Conservation (phyloP, 495 filamentous ascomycete genomes). For the Acidiella bohemica region DNA sequence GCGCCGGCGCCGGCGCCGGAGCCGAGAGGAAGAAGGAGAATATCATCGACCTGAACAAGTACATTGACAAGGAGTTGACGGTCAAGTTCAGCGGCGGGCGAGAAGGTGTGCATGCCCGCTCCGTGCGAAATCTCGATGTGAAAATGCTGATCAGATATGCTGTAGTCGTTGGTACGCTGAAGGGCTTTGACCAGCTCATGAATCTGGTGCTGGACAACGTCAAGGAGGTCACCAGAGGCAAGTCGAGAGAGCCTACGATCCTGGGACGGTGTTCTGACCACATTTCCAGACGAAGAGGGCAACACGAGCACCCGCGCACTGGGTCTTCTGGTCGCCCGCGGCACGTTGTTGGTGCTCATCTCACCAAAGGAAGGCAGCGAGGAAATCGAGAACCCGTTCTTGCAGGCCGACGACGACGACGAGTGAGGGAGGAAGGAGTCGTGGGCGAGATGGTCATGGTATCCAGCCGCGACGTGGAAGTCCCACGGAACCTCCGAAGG, state of each 20-base stretch:
- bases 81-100: conserved; percentile 95
- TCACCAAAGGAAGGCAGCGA: conserved; percentile 89
- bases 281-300: conserved; percentile 68
- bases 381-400: conserved; percentile 88
- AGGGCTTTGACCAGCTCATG: conserved; percentile 95
- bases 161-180: conserved; percentile 72
- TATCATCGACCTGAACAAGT: conserved; percentile 86
- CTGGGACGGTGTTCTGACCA: conserved; percentile 6
- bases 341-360: conserved; percentile 82
- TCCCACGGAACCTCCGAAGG: too few relatives aligned
- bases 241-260: conserved; percentile 15
- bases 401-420: conserved; percentile 47
- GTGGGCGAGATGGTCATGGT: too few relatives aligned
- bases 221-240: conserved; percentile 76
- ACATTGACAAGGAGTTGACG: conserved; percentile 85
- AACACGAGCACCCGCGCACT: conserved; percentile 73
- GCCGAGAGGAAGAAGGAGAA: conserved; percentile 89
- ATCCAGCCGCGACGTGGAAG: too few relatives aligned
- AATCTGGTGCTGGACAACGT: conserved; percentile 93
- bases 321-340: conserved; percentile 81
- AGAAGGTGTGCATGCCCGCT: conserved; percentile 49
- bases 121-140: background rate
- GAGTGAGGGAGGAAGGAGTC: background rate
- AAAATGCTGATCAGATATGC: background rate
- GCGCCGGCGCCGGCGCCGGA: conserved; percentile 31